Base-by-base conservation (phyloP, 129 eudicot genomes). In the Artemisia tridentata region DNA sequence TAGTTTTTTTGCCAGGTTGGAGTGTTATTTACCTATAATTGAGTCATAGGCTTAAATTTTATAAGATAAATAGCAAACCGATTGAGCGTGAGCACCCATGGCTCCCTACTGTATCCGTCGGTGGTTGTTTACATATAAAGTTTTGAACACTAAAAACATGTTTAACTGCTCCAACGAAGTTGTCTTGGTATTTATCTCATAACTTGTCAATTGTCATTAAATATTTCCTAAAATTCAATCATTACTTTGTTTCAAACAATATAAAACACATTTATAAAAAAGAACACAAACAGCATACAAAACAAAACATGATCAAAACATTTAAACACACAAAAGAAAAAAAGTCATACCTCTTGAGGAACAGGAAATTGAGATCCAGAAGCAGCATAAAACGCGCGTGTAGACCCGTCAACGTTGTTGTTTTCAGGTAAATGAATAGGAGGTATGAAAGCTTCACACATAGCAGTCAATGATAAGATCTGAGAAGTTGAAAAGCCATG, bases 401-500 rank as follows among this genome's bases (percentile, higher is more conserved):
- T 17, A 6, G 83, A 27, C 27, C 68, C 64, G 20, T 67, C 53
- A 51, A 31, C 25, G 21, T 45, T 49, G 51, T 61, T 2, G 57
- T 58, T 67, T 6, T 41, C 10, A n/a, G 66, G 59, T 3, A 64
- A 85, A 43, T 27, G 25, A 63, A 83, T 25, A 3, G 96, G 84
- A 75, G 98, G 98, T 19, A 92, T 80, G 54, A 92, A 72, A 72
- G 98, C 57, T 52, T 85, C 81, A 74, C 88, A 86, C 6, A 87
- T 67, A 59, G 96, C 91, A 9, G 91, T 64, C 31, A 89, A 48
- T 27, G 89, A 68, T 69, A 80, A 85, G 81, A 92, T 86, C n/a
- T 92, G 96, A 31, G 98, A 83, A 0, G 85, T 19, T 10, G 96
- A 83, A 23, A 88, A 88, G 12, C 98, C 95, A n/a, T 91, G 96